phyloP scores from a whole-genome alignment of 1,139 yeast species.

The Magnusiomyces fungicola region DNA sequence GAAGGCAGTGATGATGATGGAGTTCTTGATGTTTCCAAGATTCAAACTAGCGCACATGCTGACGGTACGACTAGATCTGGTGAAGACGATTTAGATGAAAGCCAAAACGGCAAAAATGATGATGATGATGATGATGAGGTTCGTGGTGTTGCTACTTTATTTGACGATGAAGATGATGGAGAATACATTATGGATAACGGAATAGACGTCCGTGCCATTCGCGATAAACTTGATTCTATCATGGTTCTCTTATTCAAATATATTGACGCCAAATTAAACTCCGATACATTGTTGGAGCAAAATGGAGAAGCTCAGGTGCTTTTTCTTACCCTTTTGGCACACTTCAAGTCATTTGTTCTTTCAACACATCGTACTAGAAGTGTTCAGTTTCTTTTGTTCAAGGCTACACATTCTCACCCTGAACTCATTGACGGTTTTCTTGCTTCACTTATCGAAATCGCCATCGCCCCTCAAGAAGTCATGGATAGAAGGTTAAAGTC shows the following conservation, averaged over 20 bases:
- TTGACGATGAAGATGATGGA: conserved; percentile 32
- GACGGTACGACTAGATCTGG: not conserved
- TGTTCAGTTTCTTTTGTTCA: conserved; percentile 78
- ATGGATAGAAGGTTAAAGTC: conserved; percentile 77
- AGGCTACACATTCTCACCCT: conserved; percentile 71
- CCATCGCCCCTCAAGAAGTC: conserved; percentile 60
- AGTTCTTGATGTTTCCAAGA: conserved; percentile 2
- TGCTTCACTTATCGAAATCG: conserved; percentile 74
- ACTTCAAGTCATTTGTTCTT: conserved; percentile 73
- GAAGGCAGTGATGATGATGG: conserved; percentile 1
- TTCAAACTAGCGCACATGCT: not conserved
- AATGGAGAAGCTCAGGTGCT: conserved; percentile 64
- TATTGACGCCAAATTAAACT: conserved; percentile 45
- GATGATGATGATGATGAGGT: conserved; percentile 22
- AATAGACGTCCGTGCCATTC: conserved; percentile 25
- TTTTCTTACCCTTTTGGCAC: conserved; percentile 65
- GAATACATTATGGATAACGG: conserved; percentile 31
- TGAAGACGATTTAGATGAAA: not conserved
- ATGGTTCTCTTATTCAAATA: conserved; percentile 48
- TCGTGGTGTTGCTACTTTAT: not conserved
- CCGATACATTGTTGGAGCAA: conserved; percentile 32
- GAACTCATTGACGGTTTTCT: conserved; percentile 81
- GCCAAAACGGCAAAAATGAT: not conserved
- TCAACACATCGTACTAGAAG: conserved; percentile 92
- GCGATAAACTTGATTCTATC: conserved; percentile 59